Evolutionary conservation across 139 green algal genomes (phyloP), one percentile per base, ranked within the genome.

Genomic region (Tetraselmis striata): DNA sequence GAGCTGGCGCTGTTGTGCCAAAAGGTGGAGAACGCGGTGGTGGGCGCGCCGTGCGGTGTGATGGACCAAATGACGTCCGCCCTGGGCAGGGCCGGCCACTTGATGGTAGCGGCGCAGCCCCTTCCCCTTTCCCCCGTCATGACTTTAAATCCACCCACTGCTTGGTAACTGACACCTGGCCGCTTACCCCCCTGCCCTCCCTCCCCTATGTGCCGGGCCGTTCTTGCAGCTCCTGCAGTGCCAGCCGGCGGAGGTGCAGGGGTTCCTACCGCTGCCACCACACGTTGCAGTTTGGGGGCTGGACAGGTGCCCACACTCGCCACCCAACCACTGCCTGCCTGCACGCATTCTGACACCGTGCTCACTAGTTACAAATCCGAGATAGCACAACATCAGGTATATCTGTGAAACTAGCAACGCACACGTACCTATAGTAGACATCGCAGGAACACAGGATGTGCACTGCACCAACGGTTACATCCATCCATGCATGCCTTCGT

Each of bases 41-140:
- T 98, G 74, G 74, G 96, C 11, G 94, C 95, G 0, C 94, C 95
- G 0, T 99, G 96, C 83, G 96, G 96, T 26, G 87, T 98, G 23
- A 99, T 99, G 96, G 96, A 99, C 81, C 94, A 98, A 86, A 95
- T 98, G 90, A 88, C 94, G 0, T 87, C 85, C 1, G 84, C 88
- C 0, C 87, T 97, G 83, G 96, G 96, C 1, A 27, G 91, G n/a
- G 77, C 84, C 28, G 86, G 82, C 1, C 76, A 86, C 18, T 91
- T 99, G 79, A 84, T 98, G 77, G 45, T 67, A n/a, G n/a, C n/a
- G n/a, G 45, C 45, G 11, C 45, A 67, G 11, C 45, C 45, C 45
- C 45, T 18, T 5, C 45, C 45, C 45, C 45, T 67, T 67, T 67
- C 45, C 11, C 45, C 5, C 18, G 45, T 25, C 45, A 18, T 67